Evolutionary conservation across 2,329 filamentous ascomycete species (phyloP), one percentile per base, ranked within the genome.

Genomic region (Coleophoma cylindrospora): DNA sequence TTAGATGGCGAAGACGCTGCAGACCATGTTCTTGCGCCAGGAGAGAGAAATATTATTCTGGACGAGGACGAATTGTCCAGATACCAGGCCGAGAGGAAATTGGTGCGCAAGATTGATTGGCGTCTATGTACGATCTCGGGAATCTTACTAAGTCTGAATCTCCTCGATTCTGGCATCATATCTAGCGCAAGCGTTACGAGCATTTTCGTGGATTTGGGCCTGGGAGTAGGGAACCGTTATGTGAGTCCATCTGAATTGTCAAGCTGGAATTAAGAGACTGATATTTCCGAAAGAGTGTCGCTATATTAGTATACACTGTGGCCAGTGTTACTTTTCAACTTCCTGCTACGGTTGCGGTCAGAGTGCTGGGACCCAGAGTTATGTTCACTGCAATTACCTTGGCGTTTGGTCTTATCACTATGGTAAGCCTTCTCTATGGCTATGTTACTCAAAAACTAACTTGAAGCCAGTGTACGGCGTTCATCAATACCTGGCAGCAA

Each of bases 251-350:
- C 45, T 44, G 6, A 33, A 11, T 14, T 4, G 36, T 17, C 14
- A 40, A 22, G 40, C 34, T n/a, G 43, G n/a, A 32, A 37, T 53
- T 5, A 34, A 51, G 44, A 48, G n/a, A 19, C 4, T 34, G 22
- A 10, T 43, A 44, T 41, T 19, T 4, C 21, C 38, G 15, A 27
- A 10, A 34, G 14, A 19, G 21, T 1, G 77, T 88, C 4, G 77
- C 82, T 19, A 88, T 89, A 50, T 85, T 88, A 68, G 86, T 88
- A 63, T 87, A 88, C 66, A 87, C 84, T 10, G 75, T 88, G 49
- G 74, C 83, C 5, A 82, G 77, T 58, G 83, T 89, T 38, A 75
- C 76, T 10, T 87, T 86, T 60, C 84, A 88, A 63, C 69, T 88
- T 8, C 85, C 85, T 0, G 82, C 81, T 2, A 88, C 84, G 1